A percentile compares a stretch with the other conserved stretches of the same genome.
phyloP scores from a whole-genome alignment of 148 eudicot species.

The Vaccinium darrowii region DNA sequence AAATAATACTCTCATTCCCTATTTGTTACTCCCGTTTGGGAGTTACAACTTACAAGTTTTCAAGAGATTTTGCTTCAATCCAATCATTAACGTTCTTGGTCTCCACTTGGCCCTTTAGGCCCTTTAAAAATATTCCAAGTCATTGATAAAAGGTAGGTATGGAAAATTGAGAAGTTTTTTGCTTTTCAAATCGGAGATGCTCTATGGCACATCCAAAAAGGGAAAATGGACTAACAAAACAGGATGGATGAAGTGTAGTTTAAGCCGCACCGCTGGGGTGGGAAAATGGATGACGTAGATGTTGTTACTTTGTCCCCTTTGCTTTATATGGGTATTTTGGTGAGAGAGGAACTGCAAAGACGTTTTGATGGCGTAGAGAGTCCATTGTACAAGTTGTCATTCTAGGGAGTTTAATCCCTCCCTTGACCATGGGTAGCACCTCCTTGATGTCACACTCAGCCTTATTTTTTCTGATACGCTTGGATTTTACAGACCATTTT shows the following conservation, averaged over 20 bases:
- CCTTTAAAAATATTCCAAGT: background rate
- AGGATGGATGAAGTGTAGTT: background rate
- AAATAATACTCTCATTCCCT: background rate
- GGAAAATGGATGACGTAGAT: background rate
- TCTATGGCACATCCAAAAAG: background rate
- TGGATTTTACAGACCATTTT: background rate
- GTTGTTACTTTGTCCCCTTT: background rate
- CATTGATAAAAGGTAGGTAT: background rate
- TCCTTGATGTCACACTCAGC: background rate
- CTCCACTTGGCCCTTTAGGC: background rate
- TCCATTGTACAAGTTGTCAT: background rate
- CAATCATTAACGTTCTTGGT: background rate
- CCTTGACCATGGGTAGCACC: background rate
- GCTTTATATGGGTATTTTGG: background rate
- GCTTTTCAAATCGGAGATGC: background rate
- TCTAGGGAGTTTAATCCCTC: slow-evolving; percentile 3
- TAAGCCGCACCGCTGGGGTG: background rate
- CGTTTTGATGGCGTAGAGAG: background rate
- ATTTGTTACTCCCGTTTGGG: background rate
- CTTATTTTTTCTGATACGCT: background rate
- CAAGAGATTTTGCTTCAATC: background rate
- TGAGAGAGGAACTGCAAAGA: background rate
- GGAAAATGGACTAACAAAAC: background rate
- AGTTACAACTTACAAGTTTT: background rate
- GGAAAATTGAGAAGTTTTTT: background rate